These are phyloP conservation scores for Penicillium capsulatum DNA, from an alignment of 2,329 filamentous ascomycete species.

Conservation along the genomic window DNA sequence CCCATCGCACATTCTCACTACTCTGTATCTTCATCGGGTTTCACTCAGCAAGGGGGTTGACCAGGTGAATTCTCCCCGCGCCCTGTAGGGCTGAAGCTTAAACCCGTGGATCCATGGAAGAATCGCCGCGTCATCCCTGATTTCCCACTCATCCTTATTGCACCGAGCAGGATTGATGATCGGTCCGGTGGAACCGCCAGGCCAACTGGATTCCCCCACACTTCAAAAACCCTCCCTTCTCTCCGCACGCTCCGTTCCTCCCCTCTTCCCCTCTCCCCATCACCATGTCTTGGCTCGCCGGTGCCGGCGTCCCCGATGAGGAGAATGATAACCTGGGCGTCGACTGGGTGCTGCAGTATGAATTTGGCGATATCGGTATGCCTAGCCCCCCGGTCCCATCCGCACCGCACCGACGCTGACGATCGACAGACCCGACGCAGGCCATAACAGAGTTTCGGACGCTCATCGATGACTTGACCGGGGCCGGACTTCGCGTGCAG, in stretches of 20 bases:
- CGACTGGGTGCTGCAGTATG: conserved; percentile 83
- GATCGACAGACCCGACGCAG: conserved; percentile 56
- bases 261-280: conserved; percentile 3
- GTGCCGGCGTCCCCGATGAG: conserved; percentile 14
- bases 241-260: conserved; percentile 7
- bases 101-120: conserved; percentile 12
- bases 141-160: conserved; percentile 1
- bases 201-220: conserved; percentile 10
- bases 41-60: conserved; percentile 3
- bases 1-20: too few species aligned
- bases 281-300: conserved; percentile 28
- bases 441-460: conserved; percentile 73
- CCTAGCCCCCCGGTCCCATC: background rate
- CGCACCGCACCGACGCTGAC: conserved; percentile 4
- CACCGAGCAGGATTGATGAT: too few species aligned
- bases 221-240: conserved; percentile 5
- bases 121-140: background rate
- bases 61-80: conserved; percentile 1
- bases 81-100: conserved; percentile 34
- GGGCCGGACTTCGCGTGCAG: conserved; percentile 79
- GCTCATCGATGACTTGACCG: conserved; percentile 69
- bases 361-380: conserved; percentile 64
- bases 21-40: too few species aligned
- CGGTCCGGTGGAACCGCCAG: conserved; percentile 3
- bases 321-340: conserved; percentile 61